Percentiles rank a stretch among this genome's conserved stretches.
These are phyloP conservation scores for Cochlearia excelsa DNA, from an alignment of 345 rosid species.

Conservation along the genomic window DNA sequence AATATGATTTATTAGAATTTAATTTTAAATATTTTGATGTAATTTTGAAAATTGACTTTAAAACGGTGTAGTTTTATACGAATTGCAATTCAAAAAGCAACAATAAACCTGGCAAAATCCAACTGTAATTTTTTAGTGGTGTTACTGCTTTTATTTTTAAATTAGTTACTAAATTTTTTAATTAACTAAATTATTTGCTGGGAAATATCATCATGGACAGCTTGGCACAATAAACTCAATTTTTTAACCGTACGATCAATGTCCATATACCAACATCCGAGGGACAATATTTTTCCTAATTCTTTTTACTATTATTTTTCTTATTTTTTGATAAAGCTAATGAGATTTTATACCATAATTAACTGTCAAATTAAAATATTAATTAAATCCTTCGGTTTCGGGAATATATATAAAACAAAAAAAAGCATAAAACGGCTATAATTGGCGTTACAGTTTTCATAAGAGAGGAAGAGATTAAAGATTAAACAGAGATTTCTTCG, in stretches of 20 bases:
- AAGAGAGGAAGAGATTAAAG: slow-evolving; percentile 15
- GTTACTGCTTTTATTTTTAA: too few relatives aligned
- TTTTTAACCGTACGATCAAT: slow-evolving; percentile 25
- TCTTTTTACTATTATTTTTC: too few relatives aligned
- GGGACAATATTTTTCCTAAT: not conserved
- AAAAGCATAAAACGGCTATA: slow-evolving; percentile 56
- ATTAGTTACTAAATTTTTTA: not conserved
- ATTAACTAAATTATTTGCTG: not conserved
- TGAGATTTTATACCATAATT: not conserved
- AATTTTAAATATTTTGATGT: too few relatives aligned
- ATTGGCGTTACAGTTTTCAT: slow-evolving; percentile 43
- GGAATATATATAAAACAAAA: slow-evolving; percentile 16
- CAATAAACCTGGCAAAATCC: not conserved
- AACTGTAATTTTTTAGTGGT: too few relatives aligned
- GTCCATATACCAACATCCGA: slow-evolving; percentile 7
- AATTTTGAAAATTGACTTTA: too few relatives aligned
- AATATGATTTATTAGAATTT: too few relatives aligned
- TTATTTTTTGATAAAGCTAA: not conserved
- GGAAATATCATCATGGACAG: slow-evolving; percentile 16
- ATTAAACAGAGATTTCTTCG: slow-evolving; percentile 8
- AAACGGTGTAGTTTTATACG: too few relatives aligned
- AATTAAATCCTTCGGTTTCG: slow-evolving; percentile 24
- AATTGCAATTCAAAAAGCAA: not conserved
- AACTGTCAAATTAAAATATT: not conserved
- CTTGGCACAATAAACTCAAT: not conserved